Evolutionary conservation across 2,329 filamentous ascomycete species (phyloP), one percentile per base, ranked within the genome.

Genomic region (Myriosclerotinia duriaeana): DNA sequence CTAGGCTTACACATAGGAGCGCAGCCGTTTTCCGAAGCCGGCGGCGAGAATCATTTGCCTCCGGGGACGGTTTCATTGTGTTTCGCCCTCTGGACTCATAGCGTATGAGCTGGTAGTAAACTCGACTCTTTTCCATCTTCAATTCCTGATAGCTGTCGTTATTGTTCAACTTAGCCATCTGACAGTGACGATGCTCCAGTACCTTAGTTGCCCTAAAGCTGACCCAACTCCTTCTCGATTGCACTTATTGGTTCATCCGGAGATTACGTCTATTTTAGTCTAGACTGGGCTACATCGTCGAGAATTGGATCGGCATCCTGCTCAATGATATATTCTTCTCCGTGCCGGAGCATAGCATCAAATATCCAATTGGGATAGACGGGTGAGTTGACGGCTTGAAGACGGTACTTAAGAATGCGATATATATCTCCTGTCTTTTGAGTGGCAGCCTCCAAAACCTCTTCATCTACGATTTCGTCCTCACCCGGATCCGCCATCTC

Each of bases 321-420:
- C 5, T 42, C n/a, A 17, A 66, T 17, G 30, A 66, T 22, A 15
- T 61, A 22, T 38, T 38, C 38, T 53, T 66, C 64, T 14, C 26
- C 36, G 20, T 20, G 36, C 34, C 46, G 36, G 12, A 66, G 48
- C 50, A 61, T 53, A 22, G 55, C 64, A 40, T 66, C 55, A 53
- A 53, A 66, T 20, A 66, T 44, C 64, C 64, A 66, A 38, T 61
- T 61, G 9, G 64, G 64, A 22, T 66, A 61, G 38, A 66, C 48
- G 5, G 64, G 64, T 12, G 64, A 66, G 14, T 61, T 61, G 38
- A 60, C 55, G 8, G 55, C 53, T 6, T 50, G 46, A 20, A 61
- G 52, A 22, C 64, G 55, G 14, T 30, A 36, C 38, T 66, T 53
- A 38, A 40, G 11, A n/a, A 60, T 53, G 14, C 36, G 38, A 26